phyloP scores from a whole-genome alignment of 2,329 filamentous ascomycete genomes.

The Trichoderma citrinoviride region DNA sequence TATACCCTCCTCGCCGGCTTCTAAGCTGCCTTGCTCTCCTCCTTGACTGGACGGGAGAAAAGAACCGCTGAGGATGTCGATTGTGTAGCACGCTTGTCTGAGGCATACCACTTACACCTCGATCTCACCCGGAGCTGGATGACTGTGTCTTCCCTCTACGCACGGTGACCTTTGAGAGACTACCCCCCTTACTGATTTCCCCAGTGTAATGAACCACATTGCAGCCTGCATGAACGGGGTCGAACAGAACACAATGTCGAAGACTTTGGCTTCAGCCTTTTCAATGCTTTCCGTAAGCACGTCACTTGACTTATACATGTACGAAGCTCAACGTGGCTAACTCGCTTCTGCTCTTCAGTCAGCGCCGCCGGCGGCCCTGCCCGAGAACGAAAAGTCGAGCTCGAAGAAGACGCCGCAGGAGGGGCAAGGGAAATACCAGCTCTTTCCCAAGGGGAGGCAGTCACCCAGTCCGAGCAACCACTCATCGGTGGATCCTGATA shows the following conservation, averaged over 20 bases:
- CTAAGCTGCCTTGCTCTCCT: background rate
- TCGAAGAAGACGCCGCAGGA: constrained; percentile 59
- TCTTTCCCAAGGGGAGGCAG: constrained; percentile 56
- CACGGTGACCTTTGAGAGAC: background rate
- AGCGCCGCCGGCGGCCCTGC: constrained; percentile 28
- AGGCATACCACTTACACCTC: background rate
- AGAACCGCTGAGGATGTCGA: constrained; percentile 1
- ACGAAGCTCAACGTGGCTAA: background rate
- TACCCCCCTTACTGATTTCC: background rate
- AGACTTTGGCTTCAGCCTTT: constrained; percentile 46
- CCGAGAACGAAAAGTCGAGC: constrained; percentile 48
- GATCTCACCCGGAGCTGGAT: constrained; percentile 9
- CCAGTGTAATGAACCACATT: constrained; percentile 58
- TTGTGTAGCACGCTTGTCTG: background rate
- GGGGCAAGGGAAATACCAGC: constrained; percentile 54
- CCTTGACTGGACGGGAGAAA: background rate
- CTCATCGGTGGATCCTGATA: constrained; percentile 51
- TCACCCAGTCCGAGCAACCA: constrained; percentile 39
- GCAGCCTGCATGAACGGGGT: constrained; percentile 55
- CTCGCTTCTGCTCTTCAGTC: constrained; percentile 23
- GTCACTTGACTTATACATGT: background rate
- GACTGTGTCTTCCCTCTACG: constrained; percentile 14
- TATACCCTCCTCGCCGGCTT: constrained; percentile 19
- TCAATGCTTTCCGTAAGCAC: constrained; percentile 45
- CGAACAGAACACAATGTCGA: constrained; percentile 52